Evolutionary conservation across 148 eudicot species (phyloP), one percentile per base, ranked within the genome.

Genomic region (Amaranthus hypochondriacus): DNA sequence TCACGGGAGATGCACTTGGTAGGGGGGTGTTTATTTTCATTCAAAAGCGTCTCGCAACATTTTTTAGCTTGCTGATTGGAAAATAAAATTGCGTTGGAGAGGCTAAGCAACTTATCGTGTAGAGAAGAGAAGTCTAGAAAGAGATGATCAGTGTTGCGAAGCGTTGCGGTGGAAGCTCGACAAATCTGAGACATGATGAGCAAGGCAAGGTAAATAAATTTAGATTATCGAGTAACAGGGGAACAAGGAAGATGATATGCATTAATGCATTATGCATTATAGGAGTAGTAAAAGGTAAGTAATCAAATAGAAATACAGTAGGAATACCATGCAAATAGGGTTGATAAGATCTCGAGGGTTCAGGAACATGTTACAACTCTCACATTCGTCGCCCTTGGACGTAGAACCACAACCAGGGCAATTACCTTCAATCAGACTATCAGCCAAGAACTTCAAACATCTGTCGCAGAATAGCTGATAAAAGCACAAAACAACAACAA

Each of bases 301-400:
- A 1, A 28, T 28, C 39, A 28, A 28, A 28, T 28, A 28, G 39
- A 28, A 28, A 28, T 28, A 28, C 39, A 28, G 39, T 28, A 28
- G 2, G 39, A 28, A 52, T 69, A 69, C 60, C 60, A 56, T 71
- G 53, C 74, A 71, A 0, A n/a, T 15, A 5, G 74, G 74, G 10
- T 58, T 57, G 2, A 56, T 5, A 5, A 71, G 28, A 5, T 71
- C 74, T 7, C 53, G 6, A 8, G 74, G 63, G 9, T 71, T 71
- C 0, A 56, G 4, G 58, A 28, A 47, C 3, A 64, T 64, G 9
- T 44, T 39, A 18, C 74, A 71, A 4, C n/a, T 7, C 74, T 71
- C 74, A n/a, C 74, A 71, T 15, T 71, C 5, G n/a, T 71, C 74
- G 4, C 74, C 74, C 48, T 71, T 57, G 28, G 63, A 71, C 7